A percentile compares a stretch with the other conserved stretches of the same genome.
Evolutionary conservation across 257 asterid species (phyloP).

Genomic region (Solanum megistacrolobum): DNA sequence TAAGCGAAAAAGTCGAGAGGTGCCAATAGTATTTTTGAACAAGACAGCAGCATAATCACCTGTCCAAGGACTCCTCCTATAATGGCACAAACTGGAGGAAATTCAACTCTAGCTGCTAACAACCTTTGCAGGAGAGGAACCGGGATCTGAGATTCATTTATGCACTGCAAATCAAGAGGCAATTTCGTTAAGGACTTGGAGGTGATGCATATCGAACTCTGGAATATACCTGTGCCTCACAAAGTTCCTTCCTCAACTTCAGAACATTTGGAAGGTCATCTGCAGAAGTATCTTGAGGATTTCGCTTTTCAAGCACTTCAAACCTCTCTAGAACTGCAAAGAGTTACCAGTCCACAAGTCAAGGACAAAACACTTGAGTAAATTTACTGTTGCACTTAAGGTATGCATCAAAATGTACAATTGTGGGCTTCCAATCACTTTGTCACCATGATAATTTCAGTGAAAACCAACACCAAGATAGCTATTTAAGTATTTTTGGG

Average conservation of each 20-base stretch:
- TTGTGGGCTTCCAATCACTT: background rate
- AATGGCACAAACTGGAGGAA: conserved; percentile 91
- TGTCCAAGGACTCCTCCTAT: conserved; percentile 94
- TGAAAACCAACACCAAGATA: background rate
- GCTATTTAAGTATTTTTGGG: background rate
- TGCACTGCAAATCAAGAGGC: conserved; percentile 32
- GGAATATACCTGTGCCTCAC: conserved; percentile 54
- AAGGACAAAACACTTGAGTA: background rate
- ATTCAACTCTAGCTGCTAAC: conserved; percentile 55
- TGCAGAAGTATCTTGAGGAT: conserved; percentile 53
- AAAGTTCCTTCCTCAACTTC: conserved; percentile 64
- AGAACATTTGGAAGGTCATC: conserved; percentile 58
- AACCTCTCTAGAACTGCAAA: conserved; percentile 70
- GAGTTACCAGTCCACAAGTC: conserved; percentile 1
- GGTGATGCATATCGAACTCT: background rate
- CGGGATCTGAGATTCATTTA: conserved; percentile 59
- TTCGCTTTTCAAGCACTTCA: conserved; percentile 62
- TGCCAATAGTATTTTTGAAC: background rate
- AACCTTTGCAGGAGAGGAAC: conserved; percentile 70
- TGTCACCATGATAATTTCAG: background rate
- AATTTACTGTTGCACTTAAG: background rate
- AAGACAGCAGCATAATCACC: conserved; percentile 29
- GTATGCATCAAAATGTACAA: background rate
- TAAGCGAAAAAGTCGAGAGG: background rate
- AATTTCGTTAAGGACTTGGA: background rate